Percentiles rank a stretch among this genome's conserved stretches.
Conservation (phyloP, 23 red algal genomes). For the Chondrus crispus region DNA sequence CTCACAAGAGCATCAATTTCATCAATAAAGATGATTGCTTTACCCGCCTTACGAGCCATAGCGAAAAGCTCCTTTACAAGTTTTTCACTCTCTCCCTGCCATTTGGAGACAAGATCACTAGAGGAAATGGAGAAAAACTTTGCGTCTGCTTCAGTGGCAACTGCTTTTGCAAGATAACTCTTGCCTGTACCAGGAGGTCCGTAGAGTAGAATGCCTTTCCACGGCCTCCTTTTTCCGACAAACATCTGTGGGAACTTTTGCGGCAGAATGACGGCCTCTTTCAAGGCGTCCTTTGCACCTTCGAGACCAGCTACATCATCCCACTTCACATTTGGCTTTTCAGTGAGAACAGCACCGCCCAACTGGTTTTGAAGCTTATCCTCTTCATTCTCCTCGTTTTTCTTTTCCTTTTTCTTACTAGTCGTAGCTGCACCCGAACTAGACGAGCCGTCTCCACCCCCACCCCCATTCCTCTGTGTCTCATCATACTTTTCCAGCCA, state of each 20-base stretch:
- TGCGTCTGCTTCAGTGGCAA: conserved; percentile 85
- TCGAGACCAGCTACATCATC: conserved; percentile 79
- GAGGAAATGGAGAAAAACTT: conserved; percentile 82
- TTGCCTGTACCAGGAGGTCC: conserved; percentile 88
- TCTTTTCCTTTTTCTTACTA: conserved; percentile 40
- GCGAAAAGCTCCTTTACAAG: conserved; percentile 79
- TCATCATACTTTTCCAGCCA: conserved; percentile 57
- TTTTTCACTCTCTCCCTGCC: conserved; percentile 87
- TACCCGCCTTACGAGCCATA: conserved; percentile 56
- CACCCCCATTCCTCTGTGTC: background rate
- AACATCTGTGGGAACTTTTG: conserved; percentile 72
- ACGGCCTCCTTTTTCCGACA: conserved; percentile 76
- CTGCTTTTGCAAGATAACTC: conserved; percentile 79
- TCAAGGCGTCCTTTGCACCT: conserved; percentile 79
- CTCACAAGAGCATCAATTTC: conserved; percentile 78
- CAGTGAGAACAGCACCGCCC: conserved; percentile 64
- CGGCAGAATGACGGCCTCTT: conserved; percentile 83
- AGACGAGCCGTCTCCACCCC: background rate
- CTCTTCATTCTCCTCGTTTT: conserved; percentile 25
- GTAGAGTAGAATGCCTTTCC: conserved; percentile 86
- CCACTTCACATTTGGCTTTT: conserved; percentile 86
- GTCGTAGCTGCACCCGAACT: conserved; percentile 12
- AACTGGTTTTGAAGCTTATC: conserved; percentile 29
- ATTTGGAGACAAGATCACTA: conserved; percentile 78
- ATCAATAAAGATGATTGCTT: conserved; percentile 86